Evolutionary conservation across 805 yeast genomes (phyloP).

Genomic region (Scheffersomyces coipomensis): DNA sequence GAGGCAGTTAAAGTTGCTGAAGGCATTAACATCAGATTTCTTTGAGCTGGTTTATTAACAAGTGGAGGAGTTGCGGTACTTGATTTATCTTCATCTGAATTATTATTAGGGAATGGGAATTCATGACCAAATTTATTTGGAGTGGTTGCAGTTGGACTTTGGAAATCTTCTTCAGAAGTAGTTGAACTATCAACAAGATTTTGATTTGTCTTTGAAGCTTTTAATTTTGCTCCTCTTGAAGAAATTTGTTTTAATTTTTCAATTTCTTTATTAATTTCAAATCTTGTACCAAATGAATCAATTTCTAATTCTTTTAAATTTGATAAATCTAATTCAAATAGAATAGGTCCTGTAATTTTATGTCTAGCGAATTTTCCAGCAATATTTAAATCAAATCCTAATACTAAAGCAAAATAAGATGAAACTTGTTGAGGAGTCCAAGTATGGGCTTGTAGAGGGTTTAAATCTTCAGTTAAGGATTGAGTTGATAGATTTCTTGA

Average conservation of each 20-base stretch:
- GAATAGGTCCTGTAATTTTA: conserved; percentile 82
- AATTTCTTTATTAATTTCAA: conserved; percentile 87
- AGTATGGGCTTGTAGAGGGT: conserved; percentile 47
- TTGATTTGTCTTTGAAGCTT: conserved; percentile 29
- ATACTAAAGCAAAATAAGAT: conserved; percentile 61
- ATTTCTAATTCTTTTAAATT: conserved; percentile 91
- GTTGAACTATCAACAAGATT: conserved; percentile 11
- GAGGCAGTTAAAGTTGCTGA: conserved; percentile 28
- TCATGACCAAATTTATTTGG: conserved; percentile 7
- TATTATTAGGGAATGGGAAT: conserved; percentile 12
- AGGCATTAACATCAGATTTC: conserved; percentile 32
- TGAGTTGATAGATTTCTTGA: conserved; percentile 8
- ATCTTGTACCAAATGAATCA: conserved; percentile 90
- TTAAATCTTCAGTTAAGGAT: conserved; percentile 29
- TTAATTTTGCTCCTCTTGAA: conserved; percentile 3
- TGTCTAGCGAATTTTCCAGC: conserved; percentile 82
- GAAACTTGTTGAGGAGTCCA: conserved; percentile 92
- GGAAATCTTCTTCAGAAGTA: conserved; percentile 6
- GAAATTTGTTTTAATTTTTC: conserved; percentile 52
- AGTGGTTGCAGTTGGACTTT: conserved; percentile 9
- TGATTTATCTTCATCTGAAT: conserved; percentile 17
- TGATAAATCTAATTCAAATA: conserved; percentile 80
- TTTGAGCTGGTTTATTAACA: not conserved
- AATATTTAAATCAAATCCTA: conserved; percentile 73
- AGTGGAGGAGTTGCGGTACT: too few species aligned